Evolutionary conservation across 129 eudicot species (phyloP).

Genomic region (Arctium lappa): DNA sequence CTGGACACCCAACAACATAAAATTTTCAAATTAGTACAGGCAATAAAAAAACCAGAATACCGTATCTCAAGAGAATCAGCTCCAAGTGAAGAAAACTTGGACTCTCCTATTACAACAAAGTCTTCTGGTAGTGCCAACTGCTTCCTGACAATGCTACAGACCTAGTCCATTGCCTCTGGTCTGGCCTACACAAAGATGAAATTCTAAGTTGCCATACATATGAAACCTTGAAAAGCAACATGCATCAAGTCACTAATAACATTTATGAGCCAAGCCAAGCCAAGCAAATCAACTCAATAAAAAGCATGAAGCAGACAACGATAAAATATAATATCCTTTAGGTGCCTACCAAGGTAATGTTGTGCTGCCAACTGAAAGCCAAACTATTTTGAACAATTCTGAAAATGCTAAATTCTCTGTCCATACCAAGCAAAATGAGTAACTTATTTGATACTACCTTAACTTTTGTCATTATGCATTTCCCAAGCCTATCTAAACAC

Average conservation of each 20-base stretch:
- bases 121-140: conserved; percentile 68
- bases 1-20: too few species aligned
- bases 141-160: conserved; percentile 65
- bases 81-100: conserved; percentile 76
- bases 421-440: too few species aligned
- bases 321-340: too few species aligned
- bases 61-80: conserved; percentile 96
- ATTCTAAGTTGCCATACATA: not conserved
- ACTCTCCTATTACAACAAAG: conserved; percentile 54
- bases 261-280: too few species aligned
- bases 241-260: not conserved
- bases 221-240: too few species aligned
- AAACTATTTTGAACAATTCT: not conserved
- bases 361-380: not conserved
- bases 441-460: too few species aligned
- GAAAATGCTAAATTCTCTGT: too few species aligned
- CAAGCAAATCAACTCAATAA: too few species aligned
- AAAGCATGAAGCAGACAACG: too few species aligned
- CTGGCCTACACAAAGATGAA: conserved; percentile 59
- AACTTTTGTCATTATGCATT: too few species aligned
- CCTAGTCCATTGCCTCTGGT: conserved; percentile 72
- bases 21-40: not conserved
- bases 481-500: too few species aligned
- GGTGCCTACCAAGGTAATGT: not conserved
- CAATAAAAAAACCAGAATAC: conserved; percentile 32